A percentile compares a stretch with the other conserved stretches of the same genome.
Evolutionary conservation across 148 eudicot genomes (phyloP).

Genomic region (Silene latifolia): DNA sequence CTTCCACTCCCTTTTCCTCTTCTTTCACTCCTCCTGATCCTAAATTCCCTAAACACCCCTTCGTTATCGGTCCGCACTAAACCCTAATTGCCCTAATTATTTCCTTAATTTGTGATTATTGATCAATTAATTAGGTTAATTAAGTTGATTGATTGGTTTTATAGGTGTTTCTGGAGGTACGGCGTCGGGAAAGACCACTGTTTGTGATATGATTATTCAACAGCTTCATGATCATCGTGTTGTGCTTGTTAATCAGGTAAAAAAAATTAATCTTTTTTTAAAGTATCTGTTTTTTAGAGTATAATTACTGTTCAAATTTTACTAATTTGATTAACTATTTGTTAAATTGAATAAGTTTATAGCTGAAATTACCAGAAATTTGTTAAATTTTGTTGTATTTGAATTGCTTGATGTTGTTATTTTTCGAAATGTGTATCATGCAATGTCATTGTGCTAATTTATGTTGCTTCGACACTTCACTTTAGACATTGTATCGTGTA

Average conservation of each 20-base stretch:
- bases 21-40: constrained; percentile 32
- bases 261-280: too few relatives aligned
- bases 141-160: constrained; percentile 11
- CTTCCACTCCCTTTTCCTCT: constrained; percentile 17
- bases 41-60: constrained; percentile 48
- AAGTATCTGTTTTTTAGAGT: too few relatives aligned
- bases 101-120: too few relatives aligned
- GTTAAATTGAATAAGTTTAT: too few relatives aligned
- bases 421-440: too few relatives aligned
- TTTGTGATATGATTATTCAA: constrained; percentile 92
- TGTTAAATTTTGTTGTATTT: background rate
- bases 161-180: constrained; percentile 97
- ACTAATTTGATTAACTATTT: too few relatives aligned
- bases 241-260: constrained; percentile 95
- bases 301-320: too few relatives aligned
- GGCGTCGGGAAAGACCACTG: constrained; percentile 94
- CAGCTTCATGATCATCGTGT: constrained; percentile 98
- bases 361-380: background rate
- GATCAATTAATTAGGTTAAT: background rate
- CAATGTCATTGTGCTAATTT: too few relatives aligned
- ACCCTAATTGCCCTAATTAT: constrained; percentile 34
- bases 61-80: constrained; percentile 65
- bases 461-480: too few relatives aligned
- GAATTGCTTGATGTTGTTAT: too few relatives aligned
- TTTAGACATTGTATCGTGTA: too few relatives aligned